Conservation (phyloP, 2,329 filamentous ascomycete genomes). For the Dryadomyces sulphureus region DNA sequence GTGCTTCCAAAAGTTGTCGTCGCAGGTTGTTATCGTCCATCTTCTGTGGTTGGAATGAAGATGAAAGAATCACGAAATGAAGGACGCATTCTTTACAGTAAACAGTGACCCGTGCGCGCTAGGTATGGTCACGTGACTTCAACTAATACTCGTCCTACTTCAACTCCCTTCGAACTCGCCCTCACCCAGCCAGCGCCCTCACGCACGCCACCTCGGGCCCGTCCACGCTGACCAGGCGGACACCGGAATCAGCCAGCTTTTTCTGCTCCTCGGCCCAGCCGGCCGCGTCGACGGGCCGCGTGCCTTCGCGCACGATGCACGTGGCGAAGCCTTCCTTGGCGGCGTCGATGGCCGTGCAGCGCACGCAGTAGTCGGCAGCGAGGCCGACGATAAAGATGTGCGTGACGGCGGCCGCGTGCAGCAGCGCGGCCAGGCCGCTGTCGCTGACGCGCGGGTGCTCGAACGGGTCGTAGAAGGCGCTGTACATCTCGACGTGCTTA, state of each 20-base stretch:
- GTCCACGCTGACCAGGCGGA: slow-evolving; percentile 44
- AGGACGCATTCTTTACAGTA: no score
- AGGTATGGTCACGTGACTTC: no score
- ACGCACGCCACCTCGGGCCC: slow-evolving; percentile 41
- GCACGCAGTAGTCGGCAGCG: slow-evolving; percentile 83
- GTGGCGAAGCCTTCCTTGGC: slow-evolving; percentile 59
- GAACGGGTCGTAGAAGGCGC: slow-evolving; percentile 76
- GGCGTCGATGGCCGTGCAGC: slow-evolving; percentile 66
- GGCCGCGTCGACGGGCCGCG: slow-evolving; percentile 52
- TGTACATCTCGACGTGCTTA: slow-evolving; percentile 77
- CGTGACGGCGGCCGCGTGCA: slow-evolving; percentile 40
- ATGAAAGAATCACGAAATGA: no score
- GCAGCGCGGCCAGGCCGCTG: slow-evolving; percentile 43
- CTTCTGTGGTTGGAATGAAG: no score
- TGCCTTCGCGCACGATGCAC: slow-evolving; percentile 65
- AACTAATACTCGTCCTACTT: neutral
- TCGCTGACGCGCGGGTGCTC: slow-evolving; percentile 41
- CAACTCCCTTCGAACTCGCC: no score
- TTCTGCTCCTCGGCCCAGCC: slow-evolving; percentile 39
- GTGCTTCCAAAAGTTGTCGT: no score
- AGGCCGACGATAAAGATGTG: slow-evolving; percentile 78
- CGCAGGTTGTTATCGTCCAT: no score
- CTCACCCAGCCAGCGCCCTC: neutral
- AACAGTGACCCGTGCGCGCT: no score
- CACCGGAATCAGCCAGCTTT: slow-evolving; percentile 42